Percentiles rank a stretch among this genome's conserved stretches.
Conservation (phyloP, 1,139 yeast species). For the Insectozyma bohioensis region DNA sequence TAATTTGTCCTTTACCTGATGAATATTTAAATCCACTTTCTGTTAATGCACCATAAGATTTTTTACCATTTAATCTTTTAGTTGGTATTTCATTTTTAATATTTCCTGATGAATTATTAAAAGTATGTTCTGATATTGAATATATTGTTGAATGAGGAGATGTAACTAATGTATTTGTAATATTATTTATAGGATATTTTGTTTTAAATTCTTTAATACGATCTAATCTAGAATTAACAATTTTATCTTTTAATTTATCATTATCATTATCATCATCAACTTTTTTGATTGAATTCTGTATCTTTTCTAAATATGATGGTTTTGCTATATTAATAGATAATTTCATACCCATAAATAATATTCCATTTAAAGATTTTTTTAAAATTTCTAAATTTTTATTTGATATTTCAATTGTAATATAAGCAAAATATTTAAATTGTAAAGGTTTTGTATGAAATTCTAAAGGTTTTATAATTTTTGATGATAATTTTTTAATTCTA, state of each 20-base stretch:
- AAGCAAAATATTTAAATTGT: conserved; percentile 62
- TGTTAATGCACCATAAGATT: conserved; percentile 36
- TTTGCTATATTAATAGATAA: conserved; percentile 54
- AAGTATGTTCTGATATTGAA: conserved; percentile 36
- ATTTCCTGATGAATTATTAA: conserved; percentile 31
- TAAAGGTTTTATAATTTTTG: conserved; percentile 40
- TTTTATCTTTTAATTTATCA: conserved; percentile 20
- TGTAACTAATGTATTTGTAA: conserved; percentile 19
- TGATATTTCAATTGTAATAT: conserved; percentile 55
- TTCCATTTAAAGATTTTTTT: conserved; percentile 61
- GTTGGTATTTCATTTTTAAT: conserved; percentile 38
- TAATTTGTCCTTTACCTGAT: conserved; percentile 44
- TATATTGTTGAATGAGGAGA: conserved; percentile 17
- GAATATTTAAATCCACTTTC: conserved; percentile 16
- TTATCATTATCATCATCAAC: too few species aligned
- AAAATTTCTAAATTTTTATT: conserved; percentile 47
- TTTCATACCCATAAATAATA: conserved; percentile 71
- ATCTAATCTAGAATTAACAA: conserved; percentile 42
- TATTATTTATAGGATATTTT: conserved; percentile 25
- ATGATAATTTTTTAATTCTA: conserved; percentile 57
- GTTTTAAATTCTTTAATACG: conserved; percentile 43
- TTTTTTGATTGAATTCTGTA: conserved; percentile 37
- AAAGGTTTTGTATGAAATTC: conserved; percentile 52
- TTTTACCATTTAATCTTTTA: conserved; percentile 29
- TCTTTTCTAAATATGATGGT: conserved; percentile 32